These are phyloP conservation scores for Phytophthora brassicae DNA, from an alignment of 352 stramenopile genomes.

Conservation along the genomic window DNA sequence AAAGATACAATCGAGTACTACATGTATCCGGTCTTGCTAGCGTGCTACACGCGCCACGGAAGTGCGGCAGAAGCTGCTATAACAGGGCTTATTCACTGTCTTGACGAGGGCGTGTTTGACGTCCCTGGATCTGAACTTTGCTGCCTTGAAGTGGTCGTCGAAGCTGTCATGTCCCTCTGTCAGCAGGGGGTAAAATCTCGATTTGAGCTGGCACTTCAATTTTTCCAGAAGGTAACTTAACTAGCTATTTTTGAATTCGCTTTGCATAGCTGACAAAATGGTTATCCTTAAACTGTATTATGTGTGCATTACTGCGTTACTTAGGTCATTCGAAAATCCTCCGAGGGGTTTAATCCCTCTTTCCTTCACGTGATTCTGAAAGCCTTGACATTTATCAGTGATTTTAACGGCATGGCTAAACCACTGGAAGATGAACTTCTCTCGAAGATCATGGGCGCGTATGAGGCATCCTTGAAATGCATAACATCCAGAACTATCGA, in stretches of 20 bases:
- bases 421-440: constrained; percentile 71
- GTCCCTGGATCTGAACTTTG: constrained; percentile 37
- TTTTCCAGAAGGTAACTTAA: constrained; percentile 64
- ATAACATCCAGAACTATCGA: constrained; percentile 2
- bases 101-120: constrained; percentile 66
- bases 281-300: background rate
- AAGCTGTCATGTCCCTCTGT: constrained; percentile 69
- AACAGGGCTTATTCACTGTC: constrained; percentile 48
- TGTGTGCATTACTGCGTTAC: background rate
- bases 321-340: constrained; percentile 57
- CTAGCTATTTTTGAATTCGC: background rate
- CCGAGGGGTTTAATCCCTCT: constrained; percentile 34
- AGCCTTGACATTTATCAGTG: constrained; percentile 74
- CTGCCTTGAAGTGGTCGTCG: constrained; percentile 54
- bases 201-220: constrained; percentile 56
- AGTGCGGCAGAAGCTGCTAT: constrained; percentile 54
- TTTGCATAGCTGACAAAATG: background rate
- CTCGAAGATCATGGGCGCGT: constrained; percentile 69
- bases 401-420: constrained; percentile 74
- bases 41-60: constrained; percentile 78
- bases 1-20: constrained; percentile 62
- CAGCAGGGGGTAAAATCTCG: constrained; percentile 79
- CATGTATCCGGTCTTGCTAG: constrained; percentile 74
- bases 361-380: constrained; percentile 74
- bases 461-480: constrained; percentile 47